A percentile compares a stretch with the other conserved stretches of the same genome.
phyloP scores from a whole-genome alignment of 2,329 filamentous ascomycete genomes.

The Xylaria sp. region DNA sequence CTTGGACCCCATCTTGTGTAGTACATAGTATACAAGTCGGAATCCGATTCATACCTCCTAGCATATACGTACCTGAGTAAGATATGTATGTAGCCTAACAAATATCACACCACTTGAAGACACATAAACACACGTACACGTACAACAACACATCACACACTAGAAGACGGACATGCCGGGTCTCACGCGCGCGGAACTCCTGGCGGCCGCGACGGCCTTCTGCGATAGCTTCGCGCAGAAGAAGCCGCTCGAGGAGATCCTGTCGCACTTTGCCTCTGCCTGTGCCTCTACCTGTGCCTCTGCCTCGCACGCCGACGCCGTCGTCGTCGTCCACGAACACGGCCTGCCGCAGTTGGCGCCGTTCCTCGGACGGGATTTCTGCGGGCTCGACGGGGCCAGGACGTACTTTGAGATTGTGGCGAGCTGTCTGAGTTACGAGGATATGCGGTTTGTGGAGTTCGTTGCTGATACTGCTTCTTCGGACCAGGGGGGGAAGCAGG shows the following conservation, averaged over 20 bases:
- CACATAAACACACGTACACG: neutral
- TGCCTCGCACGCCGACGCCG: conserved; percentile 4
- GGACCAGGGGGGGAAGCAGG: conserved; percentile 13
- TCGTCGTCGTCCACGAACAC: conserved; percentile 49
- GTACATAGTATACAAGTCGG: neutral
- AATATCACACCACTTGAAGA: neutral
- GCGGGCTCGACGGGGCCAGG: conserved; percentile 45
- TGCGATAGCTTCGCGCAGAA: conserved; percentile 49
- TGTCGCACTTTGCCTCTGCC: conserved; percentile 47
- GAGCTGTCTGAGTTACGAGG: conserved; percentile 43
- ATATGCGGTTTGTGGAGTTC: conserved; percentile 48
- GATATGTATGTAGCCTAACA: neutral
- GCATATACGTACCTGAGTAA: no score
- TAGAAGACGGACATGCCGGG: conserved; percentile 32
- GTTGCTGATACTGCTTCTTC: conserved; percentile 42
- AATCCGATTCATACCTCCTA: neutral
- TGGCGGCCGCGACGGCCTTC: conserved; percentile 48
- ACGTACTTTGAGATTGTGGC: conserved; percentile 47
- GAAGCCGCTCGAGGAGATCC: conserved; percentile 41
- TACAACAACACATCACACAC: neutral
- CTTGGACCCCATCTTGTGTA: no score
- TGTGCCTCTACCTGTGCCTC: no score
- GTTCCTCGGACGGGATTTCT: conserved; percentile 50
- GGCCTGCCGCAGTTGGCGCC: conserved; percentile 49
- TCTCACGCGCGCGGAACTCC: conserved; percentile 44